Conservation (phyloP, 345 rosid species). For the Excoecaria agallocha region DNA sequence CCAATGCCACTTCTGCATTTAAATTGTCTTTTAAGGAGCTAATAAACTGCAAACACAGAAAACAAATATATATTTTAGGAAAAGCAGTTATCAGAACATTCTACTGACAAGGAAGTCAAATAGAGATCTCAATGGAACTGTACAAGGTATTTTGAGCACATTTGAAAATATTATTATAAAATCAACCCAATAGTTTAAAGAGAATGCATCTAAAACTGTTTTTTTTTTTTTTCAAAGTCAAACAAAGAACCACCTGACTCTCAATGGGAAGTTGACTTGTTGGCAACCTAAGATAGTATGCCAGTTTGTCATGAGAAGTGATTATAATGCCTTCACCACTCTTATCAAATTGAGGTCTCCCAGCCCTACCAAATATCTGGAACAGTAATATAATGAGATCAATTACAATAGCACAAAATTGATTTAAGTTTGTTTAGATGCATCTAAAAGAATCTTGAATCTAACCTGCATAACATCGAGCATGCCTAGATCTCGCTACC, state of each 20-base stretch:
- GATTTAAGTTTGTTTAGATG: slow-evolving; percentile 6
- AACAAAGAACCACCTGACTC: slow-evolving; percentile 71
- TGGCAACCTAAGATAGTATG: slow-evolving; percentile 81
- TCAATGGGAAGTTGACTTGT: slow-evolving; percentile 98
- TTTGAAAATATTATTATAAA: not conserved
- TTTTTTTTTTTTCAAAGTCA: not conserved
- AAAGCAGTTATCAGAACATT: not conserved
- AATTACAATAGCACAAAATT: not conserved
- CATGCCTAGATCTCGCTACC: slow-evolving; percentile 98
- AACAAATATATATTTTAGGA: slow-evolving; percentile 2
- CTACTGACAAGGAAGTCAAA: not conserved
- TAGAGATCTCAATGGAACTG: not conserved
- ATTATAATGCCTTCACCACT: slow-evolving; percentile 98
- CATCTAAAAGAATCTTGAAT: slow-evolving; percentile 2
- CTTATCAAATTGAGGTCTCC: slow-evolving; percentile 99
- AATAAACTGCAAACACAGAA: slow-evolving; percentile 66
- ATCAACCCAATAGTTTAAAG: not conserved
- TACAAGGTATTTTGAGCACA: not conserved
- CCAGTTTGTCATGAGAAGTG: slow-evolving; percentile 91
- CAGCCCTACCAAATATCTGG: slow-evolving; percentile 98
- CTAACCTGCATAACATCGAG: slow-evolving; percentile 97
- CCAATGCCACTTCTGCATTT: slow-evolving; percentile 96
- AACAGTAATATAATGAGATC: slow-evolving; percentile 22
- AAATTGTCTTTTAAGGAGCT: slow-evolving; percentile 88
- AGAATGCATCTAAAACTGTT: not conserved